A percentile compares a stretch with the other conserved stretches of the same genome.
Conservation (phyloP, 257 asterid species). For the Solanum sitiens region DNA sequence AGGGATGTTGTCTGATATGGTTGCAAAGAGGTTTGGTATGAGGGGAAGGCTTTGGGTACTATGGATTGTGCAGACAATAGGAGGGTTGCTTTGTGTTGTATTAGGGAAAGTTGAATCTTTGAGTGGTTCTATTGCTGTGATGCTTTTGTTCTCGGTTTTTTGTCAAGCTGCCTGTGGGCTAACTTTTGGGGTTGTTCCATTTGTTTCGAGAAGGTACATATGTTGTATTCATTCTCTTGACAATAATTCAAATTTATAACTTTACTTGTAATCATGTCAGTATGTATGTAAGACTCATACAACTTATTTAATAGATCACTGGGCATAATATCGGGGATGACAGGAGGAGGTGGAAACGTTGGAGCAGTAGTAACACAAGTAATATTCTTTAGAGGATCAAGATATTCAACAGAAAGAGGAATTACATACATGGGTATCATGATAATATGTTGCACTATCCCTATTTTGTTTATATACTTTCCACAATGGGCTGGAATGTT, state of each 20-base stretch:
- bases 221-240: neutral
- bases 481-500: conserved; percentile 98
- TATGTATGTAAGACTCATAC: neutral
- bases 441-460: conserved; percentile 53
- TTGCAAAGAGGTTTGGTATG: conserved; percentile 63
- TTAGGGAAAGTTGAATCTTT: conserved; percentile 57
- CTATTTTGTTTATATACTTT: conserved; percentile 45
- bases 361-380: conserved; percentile 77
- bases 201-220: conserved; percentile 61
- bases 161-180: conserved; percentile 95
- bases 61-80: conserved; percentile 58
- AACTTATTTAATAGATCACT: conserved; percentile 31
- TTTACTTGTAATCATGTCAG: neutral
- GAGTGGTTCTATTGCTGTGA: conserved; percentile 34
- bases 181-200: conserved; percentile 80
- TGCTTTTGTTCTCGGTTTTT: conserved; percentile 68
- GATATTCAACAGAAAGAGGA: conserved; percentile 59
- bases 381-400: conserved; percentile 68
- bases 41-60: conserved; percentile 74
- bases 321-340: conserved; percentile 75
- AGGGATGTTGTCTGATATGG: conserved; percentile 55
- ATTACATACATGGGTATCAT: conserved; percentile 69
- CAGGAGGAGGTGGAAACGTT: conserved; percentile 78
- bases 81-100: conserved; percentile 59
- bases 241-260: neutral